Base-by-base conservation (phyloP, 164 flowering plant species). In the Umbellularia californica region DNA sequence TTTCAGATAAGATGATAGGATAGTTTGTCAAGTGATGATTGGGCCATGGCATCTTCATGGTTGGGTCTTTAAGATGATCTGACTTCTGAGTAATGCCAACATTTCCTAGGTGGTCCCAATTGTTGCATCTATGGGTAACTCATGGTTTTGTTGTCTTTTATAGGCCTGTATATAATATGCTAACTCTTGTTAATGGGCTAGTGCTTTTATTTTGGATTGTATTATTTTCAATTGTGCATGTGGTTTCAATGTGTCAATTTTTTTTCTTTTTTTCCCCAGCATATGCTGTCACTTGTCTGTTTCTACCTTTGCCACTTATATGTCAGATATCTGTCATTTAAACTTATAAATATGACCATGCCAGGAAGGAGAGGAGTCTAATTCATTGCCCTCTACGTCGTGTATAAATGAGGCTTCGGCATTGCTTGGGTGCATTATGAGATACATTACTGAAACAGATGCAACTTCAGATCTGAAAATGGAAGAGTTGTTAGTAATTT, bases 351-450 rank as follows among this genome's bases (percentile, higher is more conserved):
- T 35, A 3, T 70, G 63, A 24, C 2, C 22, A 22, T 70, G 62
- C 14, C 25, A 88, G 92, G 91, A 81, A 75, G 79, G 74, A 75
- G 85, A 84, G 52, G 60, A 55, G 77, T 71, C 76, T 68, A 63
- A 23, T 60, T 15, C 62, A 47, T 58, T 74, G 69, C 82, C 83
- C 51, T 82, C 87, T 55, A 73, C 88, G 35, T 87, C 90, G 73
- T 87, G 90, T 83, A 68, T 89, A 58, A 89, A 90, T 72, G 84
- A 87, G 76, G 83, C 83, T 68, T 90, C 97, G 28, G 79, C 78
- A 50, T 75, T 92, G 81, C 90, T 92, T 27, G 73, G 78, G 71
- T 84, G 79, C 65, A 80, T 90, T 65, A 76, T 88, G 82, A 81
- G 74, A 73, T 85, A 85, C 76, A 79, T 87, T 72, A 77, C 82